These are phyloP conservation scores for Lizonia empirigonia DNA, from an alignment of 2,329 filamentous ascomycete species.

Conservation along the genomic window DNA sequence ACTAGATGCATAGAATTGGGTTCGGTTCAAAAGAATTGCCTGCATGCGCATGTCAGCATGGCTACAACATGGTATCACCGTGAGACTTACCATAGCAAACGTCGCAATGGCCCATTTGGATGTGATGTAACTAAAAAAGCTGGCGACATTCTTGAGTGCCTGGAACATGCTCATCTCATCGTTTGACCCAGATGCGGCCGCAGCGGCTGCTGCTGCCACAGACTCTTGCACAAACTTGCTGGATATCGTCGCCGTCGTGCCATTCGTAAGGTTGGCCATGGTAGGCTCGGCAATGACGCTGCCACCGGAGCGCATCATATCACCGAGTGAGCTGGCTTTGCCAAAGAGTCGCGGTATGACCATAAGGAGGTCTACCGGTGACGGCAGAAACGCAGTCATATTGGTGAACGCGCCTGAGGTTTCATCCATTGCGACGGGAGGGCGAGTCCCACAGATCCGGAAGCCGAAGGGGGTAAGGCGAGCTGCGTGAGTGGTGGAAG, in stretches of 20 bases:
- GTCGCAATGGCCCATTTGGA: constrained; percentile 83
- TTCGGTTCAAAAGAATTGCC: constrained; percentile 87
- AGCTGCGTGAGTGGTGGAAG: not conserved
- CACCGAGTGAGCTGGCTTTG: constrained; percentile 68
- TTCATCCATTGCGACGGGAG: constrained; percentile 28
- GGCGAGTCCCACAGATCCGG: not conserved
- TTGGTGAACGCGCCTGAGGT: constrained; percentile 36
- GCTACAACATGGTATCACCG: not conserved
- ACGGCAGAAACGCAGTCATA: constrained; percentile 56
- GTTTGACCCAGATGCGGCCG: constrained; percentile 36
- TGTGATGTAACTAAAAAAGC: constrained; percentile 77
- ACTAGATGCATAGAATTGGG: constrained; percentile 90
- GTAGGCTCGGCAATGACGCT: constrained; percentile 66
- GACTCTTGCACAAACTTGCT: constrained; percentile 51
- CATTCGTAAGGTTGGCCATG: constrained; percentile 51
- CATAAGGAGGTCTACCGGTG: constrained; percentile 70
- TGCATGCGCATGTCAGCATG: constrained; percentile 36
- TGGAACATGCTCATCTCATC: constrained; percentile 55
- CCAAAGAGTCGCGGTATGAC: constrained; percentile 73
- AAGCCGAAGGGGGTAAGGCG: not conserved
- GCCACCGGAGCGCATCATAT: constrained; percentile 62
- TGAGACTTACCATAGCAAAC: constrained; percentile 68
- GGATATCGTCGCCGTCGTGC: constrained; percentile 46
- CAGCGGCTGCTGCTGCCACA: constrained; percentile 51
- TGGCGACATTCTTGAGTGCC: constrained; percentile 72